Conservation (phyloP, 192 early-diverging fungal genomes). For the Paraglomus brasilianum region DNA sequence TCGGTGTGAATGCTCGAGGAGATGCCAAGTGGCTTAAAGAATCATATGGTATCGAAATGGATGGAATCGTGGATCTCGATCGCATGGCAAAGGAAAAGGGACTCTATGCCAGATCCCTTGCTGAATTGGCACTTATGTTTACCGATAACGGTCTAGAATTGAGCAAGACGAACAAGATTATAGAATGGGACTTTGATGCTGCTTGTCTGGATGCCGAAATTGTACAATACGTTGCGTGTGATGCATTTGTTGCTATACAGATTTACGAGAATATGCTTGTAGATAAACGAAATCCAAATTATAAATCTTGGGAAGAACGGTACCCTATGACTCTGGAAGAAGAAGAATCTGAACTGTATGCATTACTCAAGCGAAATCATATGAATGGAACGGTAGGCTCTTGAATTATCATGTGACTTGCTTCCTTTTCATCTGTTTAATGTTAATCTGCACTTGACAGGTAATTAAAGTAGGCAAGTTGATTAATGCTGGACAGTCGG, state of each 20-base stretch:
- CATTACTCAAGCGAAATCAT: background rate
- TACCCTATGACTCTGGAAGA: slow-evolving; percentile 34
- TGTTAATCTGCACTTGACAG: background rate
- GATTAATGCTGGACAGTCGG: background rate
- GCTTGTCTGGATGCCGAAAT: slow-evolving; percentile 20
- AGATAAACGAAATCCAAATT: slow-evolving; percentile 18
- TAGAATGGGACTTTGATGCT: slow-evolving; percentile 43
- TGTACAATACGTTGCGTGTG: slow-evolving; percentile 40
- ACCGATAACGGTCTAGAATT: slow-evolving; percentile 39
- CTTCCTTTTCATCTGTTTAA: background rate
- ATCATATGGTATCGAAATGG: slow-evolving; percentile 29
- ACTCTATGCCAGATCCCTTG: slow-evolving; percentile 31
- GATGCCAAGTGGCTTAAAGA: slow-evolving; percentile 33
- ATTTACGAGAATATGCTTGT: slow-evolving; percentile 41
- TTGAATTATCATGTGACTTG: background rate
- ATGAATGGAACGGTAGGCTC: slow-evolving; percentile 9
- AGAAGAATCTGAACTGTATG: slow-evolving; percentile 25
- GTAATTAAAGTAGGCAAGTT: background rate
- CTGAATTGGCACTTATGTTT: slow-evolving; percentile 39
- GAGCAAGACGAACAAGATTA: slow-evolving; percentile 37
- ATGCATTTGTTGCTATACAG: slow-evolving; percentile 41
- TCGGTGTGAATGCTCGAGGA: slow-evolving; percentile 34
- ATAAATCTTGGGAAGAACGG: slow-evolving; percentile 11
- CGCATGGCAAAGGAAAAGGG: slow-evolving; percentile 32
- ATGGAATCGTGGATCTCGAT: slow-evolving; percentile 38